Conservation (phyloP, 2,329 filamentous ascomycete species). For the Knoxdaviesia proteae region DNA sequence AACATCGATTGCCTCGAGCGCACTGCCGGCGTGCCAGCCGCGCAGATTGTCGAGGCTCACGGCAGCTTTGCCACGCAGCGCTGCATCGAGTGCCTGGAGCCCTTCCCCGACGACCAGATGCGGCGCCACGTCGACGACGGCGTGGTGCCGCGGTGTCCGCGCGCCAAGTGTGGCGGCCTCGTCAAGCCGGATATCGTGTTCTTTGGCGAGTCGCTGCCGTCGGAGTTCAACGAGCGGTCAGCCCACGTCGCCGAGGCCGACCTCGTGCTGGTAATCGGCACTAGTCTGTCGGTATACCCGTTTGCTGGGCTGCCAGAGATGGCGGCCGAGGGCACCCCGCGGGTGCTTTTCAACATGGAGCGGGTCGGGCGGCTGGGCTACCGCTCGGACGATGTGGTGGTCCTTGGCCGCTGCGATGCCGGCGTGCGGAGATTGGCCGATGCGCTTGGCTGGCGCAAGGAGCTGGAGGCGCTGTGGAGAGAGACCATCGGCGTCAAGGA, state of each 20-base stretch:
- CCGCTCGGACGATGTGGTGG: conserved; percentile 63
- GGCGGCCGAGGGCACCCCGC: conserved; percentile 40
- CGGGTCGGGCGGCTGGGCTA: conserved; percentile 59
- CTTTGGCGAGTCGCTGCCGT: conserved; percentile 52
- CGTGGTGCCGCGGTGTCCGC: conserved; percentile 48
- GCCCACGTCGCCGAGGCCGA: conserved; percentile 42
- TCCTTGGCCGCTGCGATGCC: conserved; percentile 64
- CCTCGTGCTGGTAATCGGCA: conserved; percentile 70
- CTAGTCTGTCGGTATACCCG: conserved; percentile 69
- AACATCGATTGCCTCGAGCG: conserved; percentile 95
- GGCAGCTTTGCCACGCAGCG: conserved; percentile 82
- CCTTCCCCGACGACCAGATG: conserved; percentile 59
- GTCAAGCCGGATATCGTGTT: conserved; percentile 94
- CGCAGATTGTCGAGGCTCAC: conserved; percentile 80
- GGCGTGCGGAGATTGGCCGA: conserved; percentile 62
- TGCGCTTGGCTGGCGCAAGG: conserved; percentile 65
- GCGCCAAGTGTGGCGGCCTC: conserved; percentile 45
- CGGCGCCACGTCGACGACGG: conserved; percentile 42
- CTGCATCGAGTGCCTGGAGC: conserved; percentile 68
- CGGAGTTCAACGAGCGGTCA: conserved; percentile 14
- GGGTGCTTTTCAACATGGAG: conserved; percentile 76
- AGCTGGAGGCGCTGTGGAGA: conserved; percentile 61
- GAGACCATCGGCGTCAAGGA: conserved; percentile 40
- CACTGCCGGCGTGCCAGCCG: conserved; percentile 58
- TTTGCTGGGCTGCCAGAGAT: conserved; percentile 63